These are phyloP conservation scores for Zasmidium angulare DNA, from an alignment of 2,329 filamentous ascomycete genomes.

Conservation along the genomic window DNA sequence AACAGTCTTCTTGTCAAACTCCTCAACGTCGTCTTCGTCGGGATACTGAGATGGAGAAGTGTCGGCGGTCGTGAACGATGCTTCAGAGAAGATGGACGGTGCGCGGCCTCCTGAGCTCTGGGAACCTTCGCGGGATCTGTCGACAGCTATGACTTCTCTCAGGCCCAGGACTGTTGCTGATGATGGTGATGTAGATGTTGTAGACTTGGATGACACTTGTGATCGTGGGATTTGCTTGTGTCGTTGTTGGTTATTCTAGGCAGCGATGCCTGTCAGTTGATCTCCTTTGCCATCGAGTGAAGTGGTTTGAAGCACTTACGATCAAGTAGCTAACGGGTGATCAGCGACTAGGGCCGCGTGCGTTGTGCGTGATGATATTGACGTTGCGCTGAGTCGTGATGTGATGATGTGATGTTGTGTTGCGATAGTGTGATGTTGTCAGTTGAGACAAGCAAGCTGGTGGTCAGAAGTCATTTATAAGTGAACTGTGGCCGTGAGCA, in stretches of 20 bases:
- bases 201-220: background rate
- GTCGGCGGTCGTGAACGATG: background rate
- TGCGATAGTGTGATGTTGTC: background rate
- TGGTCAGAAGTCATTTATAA: background rate
- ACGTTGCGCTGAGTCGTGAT: background rate
- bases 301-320: background rate
- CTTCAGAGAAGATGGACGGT: conserved; percentile 1
- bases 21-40: background rate
- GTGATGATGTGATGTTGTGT: background rate
- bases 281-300: background rate
- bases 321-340: background rate
- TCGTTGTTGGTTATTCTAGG: background rate
- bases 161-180: background rate
- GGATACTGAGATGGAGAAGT: background rate
- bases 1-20: background rate
- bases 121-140: background rate
- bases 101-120: background rate
- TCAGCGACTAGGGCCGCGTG: background rate
- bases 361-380: background rate
- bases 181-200: background rate
- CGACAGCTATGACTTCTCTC: background rate
- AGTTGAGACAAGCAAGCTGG: background rate
- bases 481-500: too few species aligned
- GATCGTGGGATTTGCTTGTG: background rate
- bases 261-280: background rate